These are phyloP conservation scores for Aeschynomene evenia DNA, from an alignment of 306 rosid genomes.

Conservation along the genomic window DNA sequence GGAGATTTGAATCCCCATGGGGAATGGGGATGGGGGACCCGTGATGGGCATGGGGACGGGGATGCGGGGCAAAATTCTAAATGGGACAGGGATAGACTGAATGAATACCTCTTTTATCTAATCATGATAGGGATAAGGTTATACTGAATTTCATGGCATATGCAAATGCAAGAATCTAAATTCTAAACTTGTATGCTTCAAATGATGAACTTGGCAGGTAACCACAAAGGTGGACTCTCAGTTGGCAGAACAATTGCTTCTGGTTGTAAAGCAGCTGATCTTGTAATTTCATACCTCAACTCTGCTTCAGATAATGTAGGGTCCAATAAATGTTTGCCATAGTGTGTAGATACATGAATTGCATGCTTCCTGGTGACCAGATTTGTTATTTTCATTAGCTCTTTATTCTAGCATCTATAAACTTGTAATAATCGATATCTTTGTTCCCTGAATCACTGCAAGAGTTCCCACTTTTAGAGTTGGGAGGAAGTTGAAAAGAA, in stretches of 20 bases:
- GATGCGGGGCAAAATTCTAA: neutral
- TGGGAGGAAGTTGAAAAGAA: slow-evolving; percentile 17
- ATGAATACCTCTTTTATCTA: neutral
- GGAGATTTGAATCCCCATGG: too few species aligned
- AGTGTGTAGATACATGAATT: slow-evolving; percentile 16
- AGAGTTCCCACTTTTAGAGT: slow-evolving; percentile 11
- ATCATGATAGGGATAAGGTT: neutral
- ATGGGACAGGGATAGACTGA: neutral
- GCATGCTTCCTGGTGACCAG: slow-evolving; percentile 11
- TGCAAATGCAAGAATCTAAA: neutral
- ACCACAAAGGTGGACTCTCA: slow-evolving; percentile 80
- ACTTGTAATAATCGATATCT: slow-evolving; percentile 12
- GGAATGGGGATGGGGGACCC: too few species aligned
- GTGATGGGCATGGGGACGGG: too few species aligned
- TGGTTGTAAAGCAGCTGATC: slow-evolving; percentile 93
- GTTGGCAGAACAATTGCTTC: slow-evolving; percentile 86
- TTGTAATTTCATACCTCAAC: slow-evolving; percentile 74
- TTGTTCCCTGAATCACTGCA: neutral
- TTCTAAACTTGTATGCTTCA: neutral
- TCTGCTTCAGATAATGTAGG: slow-evolving; percentile 45
- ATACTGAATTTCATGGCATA: neutral
- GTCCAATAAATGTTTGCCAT: slow-evolving; percentile 26
- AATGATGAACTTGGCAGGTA: slow-evolving; percentile 49
- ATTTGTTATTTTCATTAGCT: neutral
- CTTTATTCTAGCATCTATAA: slow-evolving; percentile 12